phyloP scores from a whole-genome alignment of 176 grass and related monocot genomes.

The Musa acuminata region DNA sequence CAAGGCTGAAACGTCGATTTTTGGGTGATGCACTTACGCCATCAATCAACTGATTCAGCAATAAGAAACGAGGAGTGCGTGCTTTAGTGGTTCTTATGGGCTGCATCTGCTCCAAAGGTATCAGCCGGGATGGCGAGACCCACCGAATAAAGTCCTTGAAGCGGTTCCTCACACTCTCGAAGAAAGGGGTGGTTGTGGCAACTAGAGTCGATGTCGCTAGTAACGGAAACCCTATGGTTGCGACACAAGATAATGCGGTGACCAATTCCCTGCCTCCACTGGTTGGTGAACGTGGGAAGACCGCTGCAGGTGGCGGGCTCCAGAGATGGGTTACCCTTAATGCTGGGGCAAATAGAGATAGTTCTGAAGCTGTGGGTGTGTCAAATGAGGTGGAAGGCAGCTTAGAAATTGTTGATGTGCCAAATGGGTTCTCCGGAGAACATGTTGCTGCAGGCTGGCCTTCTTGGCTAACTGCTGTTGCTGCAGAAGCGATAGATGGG shows the following conservation, averaged over 20 bases:
- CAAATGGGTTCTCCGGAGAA: constrained; percentile 49
- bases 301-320: constrained; percentile 23
- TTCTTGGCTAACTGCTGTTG: constrained; percentile 62
- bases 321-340: constrained; percentile 28
- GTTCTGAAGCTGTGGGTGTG: constrained; percentile 16
- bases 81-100: constrained; percentile 14
- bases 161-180: constrained; percentile 25
- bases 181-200: constrained; percentile 27
- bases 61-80: neutral
- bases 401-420: constrained; percentile 15
- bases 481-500: constrained; percentile 55
- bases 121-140: neutral
- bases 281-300: constrained; percentile 21
- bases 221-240: constrained; percentile 8
- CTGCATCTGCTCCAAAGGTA: constrained; percentile 24
- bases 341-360: constrained; percentile 22
- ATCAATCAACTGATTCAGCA: no score
- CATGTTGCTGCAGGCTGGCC: constrained; percentile 55
- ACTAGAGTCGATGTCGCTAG: constrained; percentile 14
- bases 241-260: constrained; percentile 13
- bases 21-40: neutral
- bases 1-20: neutral
- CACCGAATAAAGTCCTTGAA: constrained; percentile 29
- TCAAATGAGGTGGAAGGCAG: constrained; percentile 16
- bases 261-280: neutral